Base-by-base conservation (phyloP, 2,329 filamentous ascomycete species). In the Blumeria graminis region DNA sequence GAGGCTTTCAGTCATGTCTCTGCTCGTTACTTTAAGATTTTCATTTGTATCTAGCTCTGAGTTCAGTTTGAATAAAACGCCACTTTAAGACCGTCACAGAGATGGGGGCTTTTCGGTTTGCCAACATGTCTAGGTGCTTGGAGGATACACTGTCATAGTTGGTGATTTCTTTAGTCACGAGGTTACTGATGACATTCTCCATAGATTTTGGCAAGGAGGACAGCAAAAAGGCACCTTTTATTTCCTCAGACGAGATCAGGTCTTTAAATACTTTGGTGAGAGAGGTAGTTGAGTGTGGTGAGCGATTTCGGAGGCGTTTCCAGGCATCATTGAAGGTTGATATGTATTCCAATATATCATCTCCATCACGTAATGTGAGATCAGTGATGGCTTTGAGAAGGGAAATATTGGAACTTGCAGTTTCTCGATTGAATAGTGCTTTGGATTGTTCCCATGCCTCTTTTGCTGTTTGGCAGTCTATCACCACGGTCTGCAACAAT, bases 221-320 rank as follows among this genome's bases (percentile, higher is more conserved):
- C n/a, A 51, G 22, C 5, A 51, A 6, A 33, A 51, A 33, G 7
- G 48, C 28, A 33, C 48, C 48, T 34, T 51, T 51, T 34, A 22
- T 22, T 16, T 33, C 48, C n/a, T 51, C 48, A 3, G 22, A 51
- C 13, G n/a, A 16, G 10, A 22, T 51, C 28, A 51, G 28, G 28
- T 51, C 48, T 22, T 33, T 14, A n/a, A 51, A 51, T 51, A 22
- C 48, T 22, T 6, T 51, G 14, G 48, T 11, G 16, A 51, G 48
- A 33, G 28, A 32, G n/a, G 48, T 34, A 14, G 14, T 34, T 61
- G 13, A 66, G 65, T 34, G 61, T 65, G 50, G 74, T 80, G 63
- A 68, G 76, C 56, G 73, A 70, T 64, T 73, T 68, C 32, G 28
- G 7, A 53, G 18, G 8, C 50, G 28, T 6, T 53, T 53, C 50